Evolutionary conservation across 2,329 filamentous ascomycete species (phyloP).

Genomic region (Septoria linicola): DNA sequence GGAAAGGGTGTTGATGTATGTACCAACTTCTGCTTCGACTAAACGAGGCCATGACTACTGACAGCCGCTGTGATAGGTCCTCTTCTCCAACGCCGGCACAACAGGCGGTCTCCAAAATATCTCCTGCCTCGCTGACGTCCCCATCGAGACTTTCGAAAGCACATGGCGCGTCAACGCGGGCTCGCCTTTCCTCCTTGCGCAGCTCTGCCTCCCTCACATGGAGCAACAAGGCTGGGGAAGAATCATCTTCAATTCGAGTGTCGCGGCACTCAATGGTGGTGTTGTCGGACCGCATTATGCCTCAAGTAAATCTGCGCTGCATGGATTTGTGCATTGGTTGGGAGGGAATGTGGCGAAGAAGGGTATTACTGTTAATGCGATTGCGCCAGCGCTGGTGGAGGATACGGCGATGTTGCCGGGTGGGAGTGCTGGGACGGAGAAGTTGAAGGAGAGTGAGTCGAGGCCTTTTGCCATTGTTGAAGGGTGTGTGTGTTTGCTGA

Average conservation of each 20-base stretch:
- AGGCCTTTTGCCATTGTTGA: not conserved
- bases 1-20: constrained; percentile 38
- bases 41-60: too few species aligned
- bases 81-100: constrained; percentile 45
- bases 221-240: constrained; percentile 40
- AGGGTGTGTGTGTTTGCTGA: constrained; percentile 4
- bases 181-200: constrained; percentile 40
- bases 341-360: constrained; percentile 44
- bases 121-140: constrained; percentile 36
- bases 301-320: constrained; percentile 45
- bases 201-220: constrained; percentile 43
- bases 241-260: constrained; percentile 41
- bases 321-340: constrained; percentile 50
- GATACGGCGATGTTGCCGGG: constrained; percentile 47
- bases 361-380: constrained; percentile 50
- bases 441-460: constrained; percentile 37
- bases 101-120: constrained; percentile 31
- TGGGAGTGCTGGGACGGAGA: constrained; percentile 34
- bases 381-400: constrained; percentile 49
- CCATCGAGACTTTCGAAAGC: constrained; percentile 40
- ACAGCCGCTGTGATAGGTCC: constrained; percentile 13
- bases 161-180: constrained; percentile 43
- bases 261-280: constrained; percentile 44
- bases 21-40: too few species aligned
- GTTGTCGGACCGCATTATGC: constrained; percentile 46